A percentile compares a stretch with the other conserved stretches of the same genome.
These are phyloP conservation scores for Fusarium sp. DNA, from an alignment of 2,329 filamentous ascomycete genomes.

Conservation along the genomic window DNA sequence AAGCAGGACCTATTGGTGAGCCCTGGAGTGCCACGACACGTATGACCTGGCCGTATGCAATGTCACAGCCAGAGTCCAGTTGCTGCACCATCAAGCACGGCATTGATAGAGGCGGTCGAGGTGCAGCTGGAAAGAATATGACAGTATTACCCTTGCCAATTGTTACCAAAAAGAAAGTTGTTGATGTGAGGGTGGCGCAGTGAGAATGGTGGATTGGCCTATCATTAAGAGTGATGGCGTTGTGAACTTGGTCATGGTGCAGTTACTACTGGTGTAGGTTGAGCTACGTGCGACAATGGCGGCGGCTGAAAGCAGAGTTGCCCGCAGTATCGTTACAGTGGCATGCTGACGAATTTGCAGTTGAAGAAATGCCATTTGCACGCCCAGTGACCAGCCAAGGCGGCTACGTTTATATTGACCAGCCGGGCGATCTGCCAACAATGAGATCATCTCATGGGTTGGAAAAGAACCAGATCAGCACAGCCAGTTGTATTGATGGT, in stretches of 20 bases:
- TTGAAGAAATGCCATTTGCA: background rate
- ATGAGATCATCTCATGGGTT: background rate
- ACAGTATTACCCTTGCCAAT: conserved; percentile 10
- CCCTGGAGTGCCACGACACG: conserved; percentile 10
- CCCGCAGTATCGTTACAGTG: conserved; percentile 37
- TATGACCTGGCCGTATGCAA: conserved; percentile 26
- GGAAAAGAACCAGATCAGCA: conserved; percentile 2
- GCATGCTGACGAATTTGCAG: conserved; percentile 13
- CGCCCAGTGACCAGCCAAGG: conserved; percentile 1
- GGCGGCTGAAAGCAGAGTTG: conserved; percentile 43
- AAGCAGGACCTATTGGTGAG: conserved; percentile 24
- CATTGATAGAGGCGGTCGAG: conserved; percentile 37
- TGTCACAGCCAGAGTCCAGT: conserved; percentile 20
- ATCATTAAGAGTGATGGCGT: conserved; percentile 34
- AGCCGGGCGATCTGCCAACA: background rate
- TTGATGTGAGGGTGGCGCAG: conserved; percentile 3
- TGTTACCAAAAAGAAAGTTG: conserved; percentile 16
- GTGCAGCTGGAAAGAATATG: conserved; percentile 24
- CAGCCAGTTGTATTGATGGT: background rate
- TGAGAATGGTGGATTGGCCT: conserved; percentile 34
- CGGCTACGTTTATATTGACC: conserved; percentile 8
- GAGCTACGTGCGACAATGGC: conserved; percentile 46
- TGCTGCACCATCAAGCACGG: conserved; percentile 22
- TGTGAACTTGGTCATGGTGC: background rate
- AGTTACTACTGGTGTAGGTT: background rate